Evolutionary conservation across 352 stramenopile species (phyloP), one percentile per base, ranked within the genome.

Genomic region (Phytophthora pluvialis): DNA sequence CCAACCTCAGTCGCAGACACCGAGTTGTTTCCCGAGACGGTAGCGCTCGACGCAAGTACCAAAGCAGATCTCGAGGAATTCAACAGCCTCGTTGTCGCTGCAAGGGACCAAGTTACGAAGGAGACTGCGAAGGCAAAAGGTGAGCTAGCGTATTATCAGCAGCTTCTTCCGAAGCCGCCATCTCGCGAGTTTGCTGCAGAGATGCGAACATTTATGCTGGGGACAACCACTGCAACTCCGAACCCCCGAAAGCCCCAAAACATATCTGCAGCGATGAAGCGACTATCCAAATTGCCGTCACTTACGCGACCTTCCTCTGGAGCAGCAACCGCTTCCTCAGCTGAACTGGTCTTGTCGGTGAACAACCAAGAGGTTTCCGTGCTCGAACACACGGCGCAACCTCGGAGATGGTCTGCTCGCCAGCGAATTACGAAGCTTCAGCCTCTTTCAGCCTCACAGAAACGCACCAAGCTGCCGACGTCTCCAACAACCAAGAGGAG

Each of bases 61-160:
- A 87, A 76, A 60, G 68, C 72, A 0, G 78, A 88, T 25, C 71
- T 90, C 9, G 83, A 82, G 3, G 33, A 75, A 21, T 91, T 91
- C 59, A 77, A 90, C 55, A 45, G 49, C 8, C 57, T 91, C n/a
- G 71, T 91, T 5, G 61, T 59, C 15, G 47, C 72, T n/a, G 79
- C 74, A 4, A 88, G 78, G 40, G 56, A 67, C 36, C 54, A 49
- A n/a, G 73, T 83, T 4, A 64, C 55, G 15, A 60, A 64, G 6
- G 71, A 85, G 16, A 65, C 66, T 32, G 63, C 35, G 5, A 70
- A 72, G 13, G 79, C 73, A 1, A 89, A 86, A 59, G 73, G 66
- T 35, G 80, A 89, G 26, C 36, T 91, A 10, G 61, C 75, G 32
- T 91, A 73, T 47, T 91, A 89, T 42, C 77, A 80, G 39, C 74